Percentiles rank a stretch among this genome's conserved stretches.
Evolutionary conservation across 164 flowering plant species (phyloP).

Genomic region (Chloranthus sessilifolius): DNA sequence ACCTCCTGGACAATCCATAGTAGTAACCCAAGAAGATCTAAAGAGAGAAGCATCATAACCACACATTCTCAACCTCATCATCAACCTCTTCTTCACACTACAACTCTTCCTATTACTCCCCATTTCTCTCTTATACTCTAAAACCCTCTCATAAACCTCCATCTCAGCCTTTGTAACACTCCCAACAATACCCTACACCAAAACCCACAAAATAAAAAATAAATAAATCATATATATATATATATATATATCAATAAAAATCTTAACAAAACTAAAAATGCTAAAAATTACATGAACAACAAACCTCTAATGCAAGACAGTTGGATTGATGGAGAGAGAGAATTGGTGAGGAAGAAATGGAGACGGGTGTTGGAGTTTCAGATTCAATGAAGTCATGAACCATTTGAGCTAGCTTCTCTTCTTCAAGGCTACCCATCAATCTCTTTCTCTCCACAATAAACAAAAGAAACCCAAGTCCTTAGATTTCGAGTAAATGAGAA

Average conservation of each 20-base stretch:
- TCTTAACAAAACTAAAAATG: not conserved
- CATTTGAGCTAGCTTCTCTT: conserved; percentile 49
- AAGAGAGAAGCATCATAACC: conserved; percentile 42
- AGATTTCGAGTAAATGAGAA: too few relatives aligned
- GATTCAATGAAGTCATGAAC: conserved; percentile 57
- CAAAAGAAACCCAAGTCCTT: too few relatives aligned
- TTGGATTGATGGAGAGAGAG: conserved; percentile 12
- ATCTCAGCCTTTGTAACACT: conserved; percentile 23
- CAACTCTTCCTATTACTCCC: conserved; percentile 16
- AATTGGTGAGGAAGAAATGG: conserved; percentile 9
- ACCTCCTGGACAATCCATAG: conserved; percentile 37
- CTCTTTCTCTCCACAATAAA: conserved; percentile 7
- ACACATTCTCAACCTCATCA: conserved; percentile 28
- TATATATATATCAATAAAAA: not conserved
- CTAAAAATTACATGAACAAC: not conserved
- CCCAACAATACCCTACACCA: conserved; percentile 34
- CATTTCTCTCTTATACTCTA: conserved; percentile 24
- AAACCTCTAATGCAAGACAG: conserved; percentile 30
- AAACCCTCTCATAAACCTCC: conserved; percentile 27
- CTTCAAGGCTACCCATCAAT: conserved; percentile 34
- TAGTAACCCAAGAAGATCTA: conserved; percentile 38
- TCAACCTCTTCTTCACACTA: conserved; percentile 32
- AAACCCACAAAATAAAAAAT: not conserved
- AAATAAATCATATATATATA: not conserved
- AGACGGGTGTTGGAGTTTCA: conserved; percentile 25